Base-by-base conservation (phyloP, 176 grass and related monocot species). In the Themeda triandra region DNA sequence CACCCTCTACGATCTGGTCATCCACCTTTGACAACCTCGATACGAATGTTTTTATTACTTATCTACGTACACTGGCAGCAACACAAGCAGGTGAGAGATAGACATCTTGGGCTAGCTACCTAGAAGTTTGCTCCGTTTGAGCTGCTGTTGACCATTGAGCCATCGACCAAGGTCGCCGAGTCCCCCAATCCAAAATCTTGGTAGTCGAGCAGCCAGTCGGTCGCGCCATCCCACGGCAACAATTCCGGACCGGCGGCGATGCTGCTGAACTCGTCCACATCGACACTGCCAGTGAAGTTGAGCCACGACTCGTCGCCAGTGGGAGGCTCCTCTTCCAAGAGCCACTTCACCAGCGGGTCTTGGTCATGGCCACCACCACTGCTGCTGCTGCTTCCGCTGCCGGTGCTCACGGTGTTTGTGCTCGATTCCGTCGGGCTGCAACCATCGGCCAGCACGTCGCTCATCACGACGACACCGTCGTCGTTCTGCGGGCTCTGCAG, bases 161-260 rank as follows among this genome's bases (percentile, higher is more conserved):
- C 44, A 72, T 87, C 78, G 1, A 80, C 65, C 64, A 59, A 59
- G 84, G 9, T 83, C 10, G 24, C 3, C 4, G 75, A 87, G 46
- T 87, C 89, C 44, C 76, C 87, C 59, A 86, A 82, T 37, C 79
- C 91, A 85, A 85, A 88, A 78, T 84, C 65, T 86, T 89, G 87
- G 75, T 92, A 98, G 77, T 98, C 96, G 28, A 95, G 87, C 39
- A 98, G 80, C 96, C 96, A 98, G 25, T 98, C 89, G 6, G 68
- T 86, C 36, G 65, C 51, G 60, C 88, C 82, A 35, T 83, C 75
- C 94, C 94, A 97, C 1, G 85, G 70, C 84, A 84, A 82, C 86
- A 84, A 80, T 83, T 37, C 33, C 40, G 51, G 41, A 8, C 60
- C 75, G n/a, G 36, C 17, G 9, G 80, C 23, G 27, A 75, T 87